Conservation (phyloP, 1,139 yeast genomes). For the Wickerhamomyces sp. region DNA sequence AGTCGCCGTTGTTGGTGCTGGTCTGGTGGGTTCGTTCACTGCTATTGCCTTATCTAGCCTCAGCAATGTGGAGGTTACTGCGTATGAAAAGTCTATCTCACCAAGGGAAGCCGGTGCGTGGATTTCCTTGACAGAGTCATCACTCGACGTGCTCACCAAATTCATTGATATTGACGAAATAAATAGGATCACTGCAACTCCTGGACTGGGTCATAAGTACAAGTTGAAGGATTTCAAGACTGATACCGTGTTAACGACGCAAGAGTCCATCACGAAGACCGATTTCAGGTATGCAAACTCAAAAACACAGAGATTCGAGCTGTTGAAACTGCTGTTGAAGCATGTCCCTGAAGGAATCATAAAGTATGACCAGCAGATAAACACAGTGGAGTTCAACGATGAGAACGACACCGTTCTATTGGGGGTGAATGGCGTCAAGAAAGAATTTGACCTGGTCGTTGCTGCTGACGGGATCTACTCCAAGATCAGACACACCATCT, state of each 20-base stretch:
- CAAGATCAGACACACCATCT: slow-evolving; percentile 9
- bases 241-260: background rate
- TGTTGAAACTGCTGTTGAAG: background rate
- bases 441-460: slow-evolving; percentile 1
- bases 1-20: slow-evolving; percentile 1
- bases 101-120: slow-evolving; percentile 4
- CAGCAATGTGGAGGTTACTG: background rate
- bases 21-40: slow-evolving; percentile 1
- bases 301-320: slow-evolving; percentile 1
- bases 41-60: background rate
- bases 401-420: background rate
- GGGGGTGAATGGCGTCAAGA: background rate
- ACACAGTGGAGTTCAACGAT: background rate
- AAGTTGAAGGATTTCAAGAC: slow-evolving; percentile 1
- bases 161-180: slow-evolving; percentile 2
- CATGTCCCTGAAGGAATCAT: slow-evolving; percentile 1
- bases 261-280: background rate
- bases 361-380: background rate
- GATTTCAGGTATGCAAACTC: background rate
- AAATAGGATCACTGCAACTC: background rate
- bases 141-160: background rate
- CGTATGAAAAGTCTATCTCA: background rate
- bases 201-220: background rate
- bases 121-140: slow-evolving; percentile 1
- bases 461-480: slow-evolving; percentile 15